Conservation (phyloP, 225 moss, liverwort and hornwort species). For the Ulota crispa region DNA sequence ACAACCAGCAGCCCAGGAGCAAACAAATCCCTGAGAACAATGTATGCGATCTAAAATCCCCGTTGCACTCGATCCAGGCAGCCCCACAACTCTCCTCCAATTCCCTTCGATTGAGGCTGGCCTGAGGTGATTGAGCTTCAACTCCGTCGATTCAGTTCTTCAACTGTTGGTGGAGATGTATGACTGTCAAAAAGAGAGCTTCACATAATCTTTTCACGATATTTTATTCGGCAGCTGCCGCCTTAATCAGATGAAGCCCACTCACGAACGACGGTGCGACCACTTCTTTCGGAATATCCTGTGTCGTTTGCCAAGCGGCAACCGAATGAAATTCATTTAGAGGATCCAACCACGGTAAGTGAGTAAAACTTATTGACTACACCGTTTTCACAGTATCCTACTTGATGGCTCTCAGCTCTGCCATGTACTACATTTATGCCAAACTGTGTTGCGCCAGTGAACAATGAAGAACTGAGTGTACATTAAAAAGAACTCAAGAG, state of each 20-base stretch:
- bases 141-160: too few species aligned
- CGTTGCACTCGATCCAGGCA: neutral
- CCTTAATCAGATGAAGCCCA: neutral
- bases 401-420: neutral
- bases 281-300: constrained; percentile 14
- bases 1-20: constrained; percentile 2
- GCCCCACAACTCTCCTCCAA: constrained; percentile 20
- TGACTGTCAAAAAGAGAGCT: neutral
- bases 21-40: constrained; percentile 4
- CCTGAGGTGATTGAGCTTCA: neutral
- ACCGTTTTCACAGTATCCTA: neutral
- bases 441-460: neutral
- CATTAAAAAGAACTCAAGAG: neutral
- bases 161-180: too few species aligned
- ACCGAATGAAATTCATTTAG: neutral
- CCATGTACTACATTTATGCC: neutral
- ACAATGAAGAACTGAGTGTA: neutral
- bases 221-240: constrained; percentile 2
- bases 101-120: neutral
- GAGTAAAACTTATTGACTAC: neutral
- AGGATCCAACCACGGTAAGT: neutral
- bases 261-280: constrained; percentile 5
- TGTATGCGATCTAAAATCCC: neutral
- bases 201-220: neutral
- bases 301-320: neutral